A percentile compares a stretch with the other conserved stretches of the same genome.
These are phyloP conservation scores for Pleodorina starrii DNA, from an alignment of 139 green algal species.

Conservation along the genomic window DNA sequence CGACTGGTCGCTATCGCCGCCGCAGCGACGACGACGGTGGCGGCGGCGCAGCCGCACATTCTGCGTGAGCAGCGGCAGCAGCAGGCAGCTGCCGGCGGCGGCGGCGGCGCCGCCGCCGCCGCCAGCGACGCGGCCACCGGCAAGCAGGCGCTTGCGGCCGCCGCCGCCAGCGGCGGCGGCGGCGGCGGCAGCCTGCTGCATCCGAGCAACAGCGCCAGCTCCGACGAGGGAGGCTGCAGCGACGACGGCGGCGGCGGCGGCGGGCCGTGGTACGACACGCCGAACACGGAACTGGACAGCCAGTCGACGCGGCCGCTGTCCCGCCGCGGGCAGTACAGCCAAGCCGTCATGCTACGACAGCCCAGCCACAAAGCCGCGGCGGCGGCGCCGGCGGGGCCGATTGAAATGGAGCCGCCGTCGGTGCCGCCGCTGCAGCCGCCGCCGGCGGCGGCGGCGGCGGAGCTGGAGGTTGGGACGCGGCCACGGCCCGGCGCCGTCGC, in stretches of 20 bases:
- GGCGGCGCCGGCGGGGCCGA: neutral
- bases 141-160: neutral
- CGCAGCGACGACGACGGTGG: neutral
- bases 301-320: neutral
- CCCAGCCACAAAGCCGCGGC: neutral
- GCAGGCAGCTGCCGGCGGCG: neutral
- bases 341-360: neutral
- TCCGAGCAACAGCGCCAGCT: neutral
- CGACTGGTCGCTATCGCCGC: neutral
- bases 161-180: neutral
- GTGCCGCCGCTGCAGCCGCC: neutral
- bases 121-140: neutral
- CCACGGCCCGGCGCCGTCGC: too few relatives aligned
- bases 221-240: neutral
- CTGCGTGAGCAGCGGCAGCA: neutral
- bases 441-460: too few relatives aligned
- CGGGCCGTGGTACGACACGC: too few relatives aligned
- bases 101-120: neutral
- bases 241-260: neutral
- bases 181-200: neutral
- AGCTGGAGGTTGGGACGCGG: too few relatives aligned
- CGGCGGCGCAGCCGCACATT: neutral
- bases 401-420: neutral
- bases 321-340: neutral
- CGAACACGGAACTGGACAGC: neutral